phyloP scores from a whole-genome alignment of 768 basidiomycete genomes.

The Paxillus ammoniavirescens region DNA sequence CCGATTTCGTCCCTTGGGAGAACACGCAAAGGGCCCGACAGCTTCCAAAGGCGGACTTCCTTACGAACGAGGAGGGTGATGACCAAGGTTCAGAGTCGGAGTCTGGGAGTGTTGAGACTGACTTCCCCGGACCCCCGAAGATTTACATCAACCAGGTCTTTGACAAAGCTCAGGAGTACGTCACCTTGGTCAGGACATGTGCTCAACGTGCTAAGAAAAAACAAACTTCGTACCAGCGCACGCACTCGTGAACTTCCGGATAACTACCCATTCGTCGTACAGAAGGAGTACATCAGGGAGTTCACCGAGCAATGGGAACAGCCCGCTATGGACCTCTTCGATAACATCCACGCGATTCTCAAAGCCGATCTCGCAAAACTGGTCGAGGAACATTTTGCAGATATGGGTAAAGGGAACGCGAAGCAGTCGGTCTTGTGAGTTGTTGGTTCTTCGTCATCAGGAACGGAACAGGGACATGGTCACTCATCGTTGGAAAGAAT shows the following conservation, averaged over 20 bases:
- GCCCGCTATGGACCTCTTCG: constrained; percentile 46
- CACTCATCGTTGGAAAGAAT: constrained; percentile 33
- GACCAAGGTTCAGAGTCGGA: neutral
- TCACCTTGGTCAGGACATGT: neutral
- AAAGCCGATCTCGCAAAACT: constrained; percentile 37
- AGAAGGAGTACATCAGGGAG: constrained; percentile 44
- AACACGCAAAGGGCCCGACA: constrained; percentile 4
- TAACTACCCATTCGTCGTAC: constrained; percentile 60
- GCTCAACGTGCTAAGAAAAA: neutral
- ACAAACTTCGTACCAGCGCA: constrained; percentile 38
- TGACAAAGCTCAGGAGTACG: constrained; percentile 43
- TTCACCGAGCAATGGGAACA: constrained; percentile 45
- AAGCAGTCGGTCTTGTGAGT: constrained; percentile 46
- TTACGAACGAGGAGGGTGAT: constrained; percentile 39
- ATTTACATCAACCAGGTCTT: constrained; percentile 55
- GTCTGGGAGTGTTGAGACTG: too few species aligned
- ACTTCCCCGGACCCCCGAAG: too few species aligned
- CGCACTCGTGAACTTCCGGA: constrained; percentile 67
- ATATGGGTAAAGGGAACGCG: constrained; percentile 49
- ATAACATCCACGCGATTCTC: constrained; percentile 35
- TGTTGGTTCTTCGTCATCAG: neutral
- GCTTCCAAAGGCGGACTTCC: constrained; percentile 26
- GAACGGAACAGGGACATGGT: neutral
- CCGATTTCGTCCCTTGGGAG: constrained; percentile 54
- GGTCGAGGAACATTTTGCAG: constrained; percentile 45